Evolutionary conservation across 2,329 filamentous ascomycete species (phyloP).

Genomic region (Nigrospora osmanthi): DNA sequence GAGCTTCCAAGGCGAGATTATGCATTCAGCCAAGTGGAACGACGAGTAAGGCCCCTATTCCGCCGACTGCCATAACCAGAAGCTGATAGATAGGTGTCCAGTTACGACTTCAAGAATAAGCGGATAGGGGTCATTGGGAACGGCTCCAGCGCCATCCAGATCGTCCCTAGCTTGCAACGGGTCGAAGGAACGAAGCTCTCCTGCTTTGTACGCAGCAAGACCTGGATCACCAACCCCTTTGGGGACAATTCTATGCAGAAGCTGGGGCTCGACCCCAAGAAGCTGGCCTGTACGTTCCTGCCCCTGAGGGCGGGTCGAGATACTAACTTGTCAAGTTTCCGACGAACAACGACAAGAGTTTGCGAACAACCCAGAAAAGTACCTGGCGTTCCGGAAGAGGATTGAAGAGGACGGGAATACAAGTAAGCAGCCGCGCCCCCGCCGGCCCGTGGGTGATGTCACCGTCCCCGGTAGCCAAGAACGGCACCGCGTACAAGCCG

Average conservation of each 20-base stretch:
- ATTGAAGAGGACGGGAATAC: constrained; percentile 34
- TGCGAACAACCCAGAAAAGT: constrained; percentile 25
- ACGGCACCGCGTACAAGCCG: too few species aligned
- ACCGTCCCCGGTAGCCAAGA: too few species aligned
- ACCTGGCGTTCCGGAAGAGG: constrained; percentile 32
- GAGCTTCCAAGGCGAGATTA: constrained; percentile 30
- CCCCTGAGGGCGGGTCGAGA: background rate
- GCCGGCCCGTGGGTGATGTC: too few species aligned
- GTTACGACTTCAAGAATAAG: constrained; percentile 39
- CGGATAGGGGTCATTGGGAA: constrained; percentile 42
- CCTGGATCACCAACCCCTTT: constrained; percentile 41
- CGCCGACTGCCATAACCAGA: too few species aligned
- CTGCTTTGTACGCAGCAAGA: constrained; percentile 40
- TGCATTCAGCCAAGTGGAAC: constrained; percentile 40
- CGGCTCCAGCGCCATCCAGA: constrained; percentile 44
- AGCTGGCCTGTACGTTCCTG: constrained; percentile 26
- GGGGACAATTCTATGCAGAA: constrained; percentile 34
- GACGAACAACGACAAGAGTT: constrained; percentile 28
- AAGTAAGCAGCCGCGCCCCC: constrained; percentile 1
- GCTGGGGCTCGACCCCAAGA: constrained; percentile 30
- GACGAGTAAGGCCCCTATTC: constrained; percentile 17
- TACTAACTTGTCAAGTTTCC: constrained; percentile 20
- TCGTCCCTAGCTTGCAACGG: constrained; percentile 40
- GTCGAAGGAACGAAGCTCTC: constrained; percentile 29
- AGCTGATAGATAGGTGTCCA: constrained; percentile 5